phyloP scores from a whole-genome alignment of 2,329 filamentous ascomycete genomes.

The Penicillium concentricum region DNA sequence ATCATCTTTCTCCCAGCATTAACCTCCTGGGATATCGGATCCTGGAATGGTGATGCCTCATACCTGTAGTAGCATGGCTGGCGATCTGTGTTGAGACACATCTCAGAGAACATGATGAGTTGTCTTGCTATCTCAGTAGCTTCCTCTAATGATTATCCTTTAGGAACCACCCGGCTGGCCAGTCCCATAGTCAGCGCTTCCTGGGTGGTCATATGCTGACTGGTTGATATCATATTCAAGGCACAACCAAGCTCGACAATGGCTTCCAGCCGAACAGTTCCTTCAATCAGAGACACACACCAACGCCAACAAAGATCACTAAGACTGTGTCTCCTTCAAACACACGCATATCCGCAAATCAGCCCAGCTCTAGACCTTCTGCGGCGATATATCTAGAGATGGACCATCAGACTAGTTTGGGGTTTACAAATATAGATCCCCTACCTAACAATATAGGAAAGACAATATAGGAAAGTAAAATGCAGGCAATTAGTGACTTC shows the following conservation, averaged over 20 bases:
- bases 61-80: slow-evolving; percentile 53
- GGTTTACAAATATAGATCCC: too few species aligned
- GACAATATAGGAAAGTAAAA: too few species aligned
- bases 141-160: too few species aligned
- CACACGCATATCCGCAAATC: slow-evolving; percentile 55
- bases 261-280: slow-evolving; percentile 53
- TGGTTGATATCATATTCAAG: slow-evolving; percentile 59
- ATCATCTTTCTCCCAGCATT: slow-evolving; percentile 15
- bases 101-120: slow-evolving; percentile 22
- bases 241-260: slow-evolving; percentile 55
- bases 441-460: too few species aligned
- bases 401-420: too few species aligned
- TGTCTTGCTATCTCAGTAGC: too few species aligned
- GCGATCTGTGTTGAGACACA: slow-evolving; percentile 54
- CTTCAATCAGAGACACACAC: slow-evolving; percentile 54
- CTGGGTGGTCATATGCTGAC: slow-evolving; percentile 48
- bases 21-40: too few species aligned
- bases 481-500: too few species aligned
- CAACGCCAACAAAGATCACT: slow-evolving; percentile 56
- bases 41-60: slow-evolving; percentile 49
- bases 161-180: slow-evolving; percentile 53
- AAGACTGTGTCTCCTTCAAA: slow-evolving; percentile 55
- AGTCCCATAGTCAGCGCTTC: slow-evolving; percentile 55
- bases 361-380: slow-evolving; percentile 53
- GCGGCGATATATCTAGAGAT: slow-evolving; percentile 52